Percentiles rank a stretch among this genome's conserved stretches.
Conservation (phyloP, 73 alveolate species). For the Blepharisma stoltei region DNA sequence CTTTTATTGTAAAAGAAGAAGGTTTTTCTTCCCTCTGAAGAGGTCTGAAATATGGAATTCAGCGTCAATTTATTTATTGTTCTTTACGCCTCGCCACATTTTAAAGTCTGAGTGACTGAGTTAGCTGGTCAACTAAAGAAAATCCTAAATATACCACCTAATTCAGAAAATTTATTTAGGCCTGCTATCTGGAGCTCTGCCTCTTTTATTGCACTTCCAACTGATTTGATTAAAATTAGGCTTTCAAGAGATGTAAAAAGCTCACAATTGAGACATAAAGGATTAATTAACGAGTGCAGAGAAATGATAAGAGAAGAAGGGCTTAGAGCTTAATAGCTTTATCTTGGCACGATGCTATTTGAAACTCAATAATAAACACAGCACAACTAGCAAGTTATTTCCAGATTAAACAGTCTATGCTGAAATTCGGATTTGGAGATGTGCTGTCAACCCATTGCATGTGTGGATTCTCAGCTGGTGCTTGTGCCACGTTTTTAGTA, state of each 20-base stretch:
- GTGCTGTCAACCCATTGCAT: constrained; percentile 29
- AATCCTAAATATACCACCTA: constrained; percentile 28
- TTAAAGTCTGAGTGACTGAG: constrained; percentile 37
- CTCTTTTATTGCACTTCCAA: constrained; percentile 51
- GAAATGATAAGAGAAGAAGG: constrained; percentile 41
- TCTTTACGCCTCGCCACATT: constrained; percentile 43
- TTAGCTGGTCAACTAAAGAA: constrained; percentile 23
- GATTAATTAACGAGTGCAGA: constrained; percentile 35
- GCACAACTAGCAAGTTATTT: constrained; percentile 44
- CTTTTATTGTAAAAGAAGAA: constrained; percentile 27
- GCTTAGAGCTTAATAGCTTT: constrained; percentile 40
- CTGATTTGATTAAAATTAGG: constrained; percentile 48
- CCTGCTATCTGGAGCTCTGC: too few relatives aligned
- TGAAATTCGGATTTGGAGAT: constrained; percentile 35
- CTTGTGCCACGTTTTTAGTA: constrained; percentile 37
- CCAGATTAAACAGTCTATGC: constrained; percentile 40
- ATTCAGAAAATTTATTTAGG: constrained; percentile 34
- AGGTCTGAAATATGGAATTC: constrained; percentile 51
- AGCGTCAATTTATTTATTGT: constrained; percentile 45
- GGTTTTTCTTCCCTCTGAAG: constrained; percentile 29
- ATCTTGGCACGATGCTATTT: constrained; percentile 32
- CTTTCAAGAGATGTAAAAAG: constrained; percentile 38
- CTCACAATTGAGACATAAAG: constrained; percentile 27
- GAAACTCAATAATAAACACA: constrained; percentile 38
- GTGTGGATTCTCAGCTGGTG: constrained; percentile 51